Evolutionary conservation across 140 eudicot species (phyloP), one percentile per base, ranked within the genome.

Genomic region (Oenanthe javanica): DNA sequence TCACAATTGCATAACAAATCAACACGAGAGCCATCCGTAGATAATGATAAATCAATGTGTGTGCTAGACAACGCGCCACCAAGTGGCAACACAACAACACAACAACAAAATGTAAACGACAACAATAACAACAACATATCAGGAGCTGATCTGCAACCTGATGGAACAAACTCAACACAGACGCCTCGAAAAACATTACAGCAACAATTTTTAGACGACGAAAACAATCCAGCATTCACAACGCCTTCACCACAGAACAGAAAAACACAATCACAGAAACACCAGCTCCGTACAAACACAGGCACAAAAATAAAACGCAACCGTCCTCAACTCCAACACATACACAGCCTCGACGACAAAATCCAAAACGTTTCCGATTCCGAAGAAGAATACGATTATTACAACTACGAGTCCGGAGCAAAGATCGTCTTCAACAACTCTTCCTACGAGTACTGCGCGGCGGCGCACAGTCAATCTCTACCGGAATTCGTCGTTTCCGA

Each of bases 251-350:
- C 43, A 13, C 84, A 7, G 1, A 52, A 52, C 31, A 3, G 87
- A 49, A 88, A 89, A 46, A 57, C 89, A 3, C 85, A 87, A 45
- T 90, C 94, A 38, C 83, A 87, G 51, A 80, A 83, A 84, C 91
- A 92, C 2, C 92, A 90, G 61, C 90, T 94, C 47, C 89, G 94
- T 8, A 83, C 90, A 64, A 86, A 83, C 85, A 94, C 97, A 84
- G 93, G 92, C 57, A 85, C 96, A 77, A 78, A 86, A 71, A 82
- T 88, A 84, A 87, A 84, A 72, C 90, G 88, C 83, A 86, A 81
- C 25, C 75, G 21, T 54, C 79, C 57, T 77, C 91, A 87, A 45
- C 82, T 82, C 54, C 91, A 91, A 9, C 87, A 92, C 59, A 93
- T 89, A 9, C 50, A 5, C 87, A 92, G 97, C 85, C 96, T 92